A percentile compares a stretch with the other conserved stretches of the same genome.
phyloP scores from a whole-genome alignment of 257 asterid species.

The Solanum verrucosum region DNA sequence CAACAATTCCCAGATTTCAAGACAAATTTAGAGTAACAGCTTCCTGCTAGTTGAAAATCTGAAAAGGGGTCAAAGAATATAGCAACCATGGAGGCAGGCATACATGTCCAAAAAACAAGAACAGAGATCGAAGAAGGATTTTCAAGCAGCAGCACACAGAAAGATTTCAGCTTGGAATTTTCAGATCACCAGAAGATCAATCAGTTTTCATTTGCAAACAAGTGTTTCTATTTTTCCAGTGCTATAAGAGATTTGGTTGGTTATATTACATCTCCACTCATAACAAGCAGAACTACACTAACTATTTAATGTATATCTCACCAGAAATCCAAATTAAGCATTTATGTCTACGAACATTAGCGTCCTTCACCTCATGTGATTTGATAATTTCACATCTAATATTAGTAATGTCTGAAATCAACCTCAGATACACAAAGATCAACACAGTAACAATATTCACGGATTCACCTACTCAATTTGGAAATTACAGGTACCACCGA shows the following conservation, averaged over 20 bases:
- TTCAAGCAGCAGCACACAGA: neutral
- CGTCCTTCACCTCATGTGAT: neutral
- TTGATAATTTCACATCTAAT: neutral
- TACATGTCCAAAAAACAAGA: neutral
- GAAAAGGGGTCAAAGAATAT: neutral
- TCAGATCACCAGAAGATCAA: neutral
- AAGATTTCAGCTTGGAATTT: neutral
- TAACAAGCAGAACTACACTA: neutral
- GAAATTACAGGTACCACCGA: neutral
- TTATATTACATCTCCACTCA: neutral
- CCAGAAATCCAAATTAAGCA: neutral
- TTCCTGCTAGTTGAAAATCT: neutral
- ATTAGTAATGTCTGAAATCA: neutral
- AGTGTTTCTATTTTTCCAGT: neutral
- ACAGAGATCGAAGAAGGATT: neutral
- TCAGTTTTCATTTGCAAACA: neutral
- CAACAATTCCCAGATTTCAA: neutral
- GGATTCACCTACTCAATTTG: neutral
- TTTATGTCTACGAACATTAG: neutral
- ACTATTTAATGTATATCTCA: neutral
- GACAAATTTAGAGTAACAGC: neutral
- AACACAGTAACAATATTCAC: neutral
- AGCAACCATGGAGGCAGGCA: neutral
- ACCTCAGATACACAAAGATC: neutral
- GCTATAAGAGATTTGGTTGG: neutral